Conservation (phyloP, 371 early-diverging fungal genomes). For the Mortierella polycephala region DNA sequence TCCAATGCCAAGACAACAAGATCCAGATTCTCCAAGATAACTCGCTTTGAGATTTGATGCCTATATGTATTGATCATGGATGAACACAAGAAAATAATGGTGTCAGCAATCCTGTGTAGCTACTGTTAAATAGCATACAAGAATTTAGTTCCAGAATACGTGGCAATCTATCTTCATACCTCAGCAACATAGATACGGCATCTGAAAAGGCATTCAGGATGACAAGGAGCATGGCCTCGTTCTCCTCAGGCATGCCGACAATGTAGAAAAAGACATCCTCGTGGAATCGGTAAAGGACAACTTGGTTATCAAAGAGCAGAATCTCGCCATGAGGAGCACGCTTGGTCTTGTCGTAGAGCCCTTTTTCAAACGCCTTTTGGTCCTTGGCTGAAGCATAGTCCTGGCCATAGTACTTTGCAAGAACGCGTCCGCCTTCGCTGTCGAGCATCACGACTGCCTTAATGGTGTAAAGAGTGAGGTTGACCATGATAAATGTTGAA, state of each 20-base stretch:
- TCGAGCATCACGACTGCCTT: constrained; percentile 93
- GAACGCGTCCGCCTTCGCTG: constrained; percentile 90
- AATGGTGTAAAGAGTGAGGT: constrained; percentile 85
- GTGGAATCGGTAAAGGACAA: constrained; percentile 86
- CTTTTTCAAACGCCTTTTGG: constrained; percentile 92
- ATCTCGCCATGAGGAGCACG: constrained; percentile 81
- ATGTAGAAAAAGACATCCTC: constrained; percentile 93
- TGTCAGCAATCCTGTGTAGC: not conserved
- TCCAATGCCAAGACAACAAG: constrained; percentile 91
- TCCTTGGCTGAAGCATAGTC: constrained; percentile 82
- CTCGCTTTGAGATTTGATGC: constrained; percentile 91
- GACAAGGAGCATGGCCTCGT: constrained; percentile 88
- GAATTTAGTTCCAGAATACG: not conserved
- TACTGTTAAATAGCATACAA: no score
- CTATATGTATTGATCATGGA: constrained; percentile 49
- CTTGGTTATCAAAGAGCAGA: constrained; percentile 89
- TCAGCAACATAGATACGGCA: constrained; percentile 84
- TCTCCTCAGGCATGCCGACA: constrained; percentile 92
- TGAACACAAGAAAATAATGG: not conserved
- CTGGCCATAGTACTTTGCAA: constrained; percentile 90
- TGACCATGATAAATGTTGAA: constrained; percentile 64
- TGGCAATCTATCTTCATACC: constrained; percentile 58
- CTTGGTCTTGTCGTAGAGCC: constrained; percentile 90
- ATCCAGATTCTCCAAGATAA: constrained; percentile 91
- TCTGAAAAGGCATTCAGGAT: constrained; percentile 88